These are phyloP conservation scores for Blastomyces gilchristii DNA, from an alignment of 2,329 filamentous ascomycete species.

Conservation along the genomic window DNA sequence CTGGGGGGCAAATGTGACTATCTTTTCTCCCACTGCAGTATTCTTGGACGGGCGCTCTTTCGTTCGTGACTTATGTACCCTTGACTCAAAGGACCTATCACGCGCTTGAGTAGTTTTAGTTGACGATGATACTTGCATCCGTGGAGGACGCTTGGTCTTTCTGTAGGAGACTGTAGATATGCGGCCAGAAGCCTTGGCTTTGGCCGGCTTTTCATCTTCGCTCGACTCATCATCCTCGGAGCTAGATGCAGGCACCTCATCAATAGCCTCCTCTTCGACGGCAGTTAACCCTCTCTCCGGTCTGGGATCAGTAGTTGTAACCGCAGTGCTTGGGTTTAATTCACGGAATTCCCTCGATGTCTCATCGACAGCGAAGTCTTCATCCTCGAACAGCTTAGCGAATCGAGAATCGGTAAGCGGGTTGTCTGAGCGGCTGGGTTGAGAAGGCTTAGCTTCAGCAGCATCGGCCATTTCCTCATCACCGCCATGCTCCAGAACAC, in stretches of 20 bases:
- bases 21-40: slow-evolving; percentile 40
- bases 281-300: slow-evolving; percentile 48
- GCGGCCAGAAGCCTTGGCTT: slow-evolving; percentile 30
- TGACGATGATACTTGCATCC: slow-evolving; percentile 50
- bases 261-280: slow-evolving; percentile 51
- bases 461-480: slow-evolving; percentile 38
- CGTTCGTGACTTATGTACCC: slow-evolving; percentile 39
- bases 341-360: slow-evolving; percentile 73
- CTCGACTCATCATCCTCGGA: slow-evolving; percentile 27
- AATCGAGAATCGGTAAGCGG: slow-evolving; percentile 81
- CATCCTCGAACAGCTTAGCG: slow-evolving; percentile 77
- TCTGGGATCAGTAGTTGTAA: slow-evolving; percentile 20
- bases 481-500: slow-evolving; percentile 45
- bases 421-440: slow-evolving; percentile 28
- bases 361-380: slow-evolving; percentile 88
- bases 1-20: slow-evolving; percentile 51
- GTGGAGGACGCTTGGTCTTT: slow-evolving; percentile 42
- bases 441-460: slow-evolving; percentile 16
- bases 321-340: slow-evolving; percentile 74
- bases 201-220: slow-evolving; percentile 22
- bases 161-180: slow-evolving; percentile 49
- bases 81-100: slow-evolving; percentile 49
- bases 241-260: slow-evolving; percentile 39
- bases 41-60: slow-evolving; percentile 26
- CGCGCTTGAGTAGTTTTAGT: slow-evolving; percentile 32